A percentile compares a stretch with the other conserved stretches of the same genome.
Evolutionary conservation across 345 rosid species (phyloP).

Genomic region (Kandelia obovata): DNA sequence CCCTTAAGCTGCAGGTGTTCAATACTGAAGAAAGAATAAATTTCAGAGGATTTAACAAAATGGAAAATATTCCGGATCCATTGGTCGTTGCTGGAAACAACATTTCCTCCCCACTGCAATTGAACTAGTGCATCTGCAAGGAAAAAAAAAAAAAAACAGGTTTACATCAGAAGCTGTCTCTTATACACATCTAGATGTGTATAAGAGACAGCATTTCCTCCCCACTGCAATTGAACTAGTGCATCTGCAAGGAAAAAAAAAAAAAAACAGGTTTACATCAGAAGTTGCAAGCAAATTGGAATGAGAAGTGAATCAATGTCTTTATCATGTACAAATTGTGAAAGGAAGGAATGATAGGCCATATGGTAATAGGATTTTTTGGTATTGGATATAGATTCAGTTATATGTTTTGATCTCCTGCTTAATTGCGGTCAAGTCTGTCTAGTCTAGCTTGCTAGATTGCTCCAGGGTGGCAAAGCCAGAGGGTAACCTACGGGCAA

Average conservation of each 20-base stretch:
- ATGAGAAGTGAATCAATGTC: neutral
- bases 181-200: too few relatives aligned
- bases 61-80: slow-evolving; percentile 35
- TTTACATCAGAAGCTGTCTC: too few relatives aligned
- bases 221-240: slow-evolving; percentile 46
- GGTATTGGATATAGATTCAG: too few relatives aligned
- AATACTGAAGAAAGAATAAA: slow-evolving; percentile 36
- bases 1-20: slow-evolving; percentile 39
- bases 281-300: neutral
- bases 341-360: neutral
- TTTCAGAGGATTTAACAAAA: slow-evolving; percentile 39
- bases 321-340: neutral
- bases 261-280: neutral
- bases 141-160: too few relatives aligned
- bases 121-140: slow-evolving; percentile 50
- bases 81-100: slow-evolving; percentile 43
- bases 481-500: slow-evolving; percentile 38
- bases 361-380: too few relatives aligned
- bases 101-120: slow-evolving; percentile 45
- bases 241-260: slow-evolving; percentile 34
- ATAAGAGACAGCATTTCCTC: slow-evolving; percentile 44
- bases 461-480: too few relatives aligned
- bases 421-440: too few relatives aligned
- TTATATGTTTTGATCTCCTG: too few relatives aligned
- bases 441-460: too few relatives aligned